phyloP scores from a whole-genome alignment of 169 alveolate species.

The Theileria parva region DNA sequence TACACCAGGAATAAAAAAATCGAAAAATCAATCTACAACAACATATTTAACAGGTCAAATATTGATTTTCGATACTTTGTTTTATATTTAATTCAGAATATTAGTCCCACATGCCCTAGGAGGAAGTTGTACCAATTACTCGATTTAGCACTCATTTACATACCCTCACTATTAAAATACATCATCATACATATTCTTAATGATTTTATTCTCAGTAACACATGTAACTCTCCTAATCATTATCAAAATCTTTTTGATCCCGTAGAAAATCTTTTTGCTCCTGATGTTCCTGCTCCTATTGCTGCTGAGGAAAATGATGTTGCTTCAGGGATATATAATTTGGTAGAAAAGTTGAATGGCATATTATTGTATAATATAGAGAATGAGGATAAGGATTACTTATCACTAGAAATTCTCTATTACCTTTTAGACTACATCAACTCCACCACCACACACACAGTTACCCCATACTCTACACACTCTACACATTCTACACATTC shows the following conservation, averaged over 20 bases:
- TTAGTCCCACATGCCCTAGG: not conserved
- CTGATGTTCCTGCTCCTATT: not conserved
- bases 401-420: not conserved
- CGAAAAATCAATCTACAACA: not conserved
- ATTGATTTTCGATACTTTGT: not conserved
- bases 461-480: no score
- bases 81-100: not conserved
- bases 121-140: not conserved
- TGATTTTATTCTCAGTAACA: not conserved
- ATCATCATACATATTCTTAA: not conserved
- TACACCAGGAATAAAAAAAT: not conserved
- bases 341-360: not conserved
- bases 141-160: not conserved
- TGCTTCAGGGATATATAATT: not conserved
- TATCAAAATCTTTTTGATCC: not conserved
- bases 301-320: not conserved
- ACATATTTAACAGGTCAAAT: not conserved
- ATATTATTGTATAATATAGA: not conserved
- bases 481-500: no score
- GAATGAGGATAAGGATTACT: not conserved
- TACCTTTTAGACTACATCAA: not conserved
- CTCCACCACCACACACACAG: not conserved
- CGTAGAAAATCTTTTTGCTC: not conserved
- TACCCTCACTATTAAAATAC: not conserved
- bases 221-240: no score